Base-by-base conservation (phyloP, 2,329 filamentous ascomycete species). In the Paracorniculantispora psalliotae region DNA sequence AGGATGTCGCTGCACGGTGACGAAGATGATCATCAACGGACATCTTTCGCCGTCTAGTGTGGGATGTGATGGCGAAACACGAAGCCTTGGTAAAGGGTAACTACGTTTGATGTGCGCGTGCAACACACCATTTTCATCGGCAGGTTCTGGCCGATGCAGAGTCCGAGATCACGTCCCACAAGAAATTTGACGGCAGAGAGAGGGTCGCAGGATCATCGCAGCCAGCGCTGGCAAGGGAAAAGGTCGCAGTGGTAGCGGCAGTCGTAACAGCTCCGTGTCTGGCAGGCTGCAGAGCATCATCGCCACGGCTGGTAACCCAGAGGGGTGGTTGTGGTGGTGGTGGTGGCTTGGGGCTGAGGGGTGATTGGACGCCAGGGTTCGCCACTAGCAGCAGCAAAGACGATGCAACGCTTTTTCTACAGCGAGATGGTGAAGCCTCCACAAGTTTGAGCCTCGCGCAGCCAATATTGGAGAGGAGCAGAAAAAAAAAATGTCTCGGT, bases 341-440 rank as follows among this genome's bases (percentile, higher is more conserved):
- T 55, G 41, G 52, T 55, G 52, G 52, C 52, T 55, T 55, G 52
- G 52, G 51, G 51, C 51, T 55, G 52, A 47, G 13, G 28, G 28
- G 19, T 55, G 52, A 55, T 55, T 55, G 51, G 51, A 15, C 30
- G 25, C 4, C 30, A 21, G 21, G 28, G 28, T 37, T 28, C 17
- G 28, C n/a, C 19, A 23, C 48, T 19, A n/a, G n/a, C n/a, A n/a
- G n/a, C n/a, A n/a, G n/a, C n/a, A 35, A 23, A 37, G 4, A 37
- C n/a, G 28, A 35, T 35, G 26, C 44, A 47, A 47, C 44, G 44
- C 44, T 21, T 49, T 49, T 33, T 6, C 23, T 46, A 21, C 23
- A 28, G 46, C 13, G 46, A 13, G 25, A 47, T 33, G 30, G 30
- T 33, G 30, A 33, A 33, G 30, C 30, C 30, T 33, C 30, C 30